These are phyloP conservation scores for Amylostereum areolatum DNA, from an alignment of 1,284 basidiomycete species.

Conservation along the genomic window DNA sequence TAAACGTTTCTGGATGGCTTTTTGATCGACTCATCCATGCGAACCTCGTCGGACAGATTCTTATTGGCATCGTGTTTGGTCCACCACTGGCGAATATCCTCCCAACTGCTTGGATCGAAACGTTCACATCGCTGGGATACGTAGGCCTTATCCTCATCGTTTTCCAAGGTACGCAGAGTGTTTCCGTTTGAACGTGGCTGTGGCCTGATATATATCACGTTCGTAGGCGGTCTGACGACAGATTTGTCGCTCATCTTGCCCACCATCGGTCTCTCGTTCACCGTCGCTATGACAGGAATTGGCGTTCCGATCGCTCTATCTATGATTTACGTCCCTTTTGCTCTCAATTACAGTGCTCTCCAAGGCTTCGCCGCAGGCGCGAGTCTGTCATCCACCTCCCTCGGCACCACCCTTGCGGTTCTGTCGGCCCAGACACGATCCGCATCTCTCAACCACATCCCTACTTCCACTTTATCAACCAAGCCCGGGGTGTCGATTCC, in stretches of 20 bases:
- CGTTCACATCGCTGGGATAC: conserved; percentile 41
- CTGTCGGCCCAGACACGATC: conserved; percentile 17
- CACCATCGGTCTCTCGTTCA: conserved; percentile 34
- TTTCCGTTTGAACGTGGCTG: background rate
- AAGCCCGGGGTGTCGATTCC: background rate
- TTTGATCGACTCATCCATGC: conserved; percentile 18
- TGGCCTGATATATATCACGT: background rate
- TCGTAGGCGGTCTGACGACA: conserved; percentile 37
- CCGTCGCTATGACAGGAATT: conserved; percentile 41
- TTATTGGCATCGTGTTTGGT: conserved; percentile 41
- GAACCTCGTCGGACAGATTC: conserved; percentile 35
- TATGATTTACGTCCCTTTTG: conserved; percentile 14
- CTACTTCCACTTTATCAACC: background rate
- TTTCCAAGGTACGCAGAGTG: conserved; percentile 35
- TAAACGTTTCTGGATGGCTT: conserved; percentile 15
- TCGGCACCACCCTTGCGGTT: conserved; percentile 49
- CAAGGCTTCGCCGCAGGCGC: conserved; percentile 48
- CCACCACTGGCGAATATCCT: conserved; percentile 38
- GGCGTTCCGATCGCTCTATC: conserved; percentile 40
- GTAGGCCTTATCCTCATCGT: conserved; percentile 47
- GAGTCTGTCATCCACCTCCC: conserved; percentile 43
- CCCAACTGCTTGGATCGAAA: conserved; percentile 29
- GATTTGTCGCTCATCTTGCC: conserved; percentile 29
- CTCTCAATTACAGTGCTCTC: conserved; percentile 26
- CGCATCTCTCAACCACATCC: no score